Base-by-base conservation (phyloP, 108 stramenopile genomes). In the Pseudonitzschia pungens region DNA sequence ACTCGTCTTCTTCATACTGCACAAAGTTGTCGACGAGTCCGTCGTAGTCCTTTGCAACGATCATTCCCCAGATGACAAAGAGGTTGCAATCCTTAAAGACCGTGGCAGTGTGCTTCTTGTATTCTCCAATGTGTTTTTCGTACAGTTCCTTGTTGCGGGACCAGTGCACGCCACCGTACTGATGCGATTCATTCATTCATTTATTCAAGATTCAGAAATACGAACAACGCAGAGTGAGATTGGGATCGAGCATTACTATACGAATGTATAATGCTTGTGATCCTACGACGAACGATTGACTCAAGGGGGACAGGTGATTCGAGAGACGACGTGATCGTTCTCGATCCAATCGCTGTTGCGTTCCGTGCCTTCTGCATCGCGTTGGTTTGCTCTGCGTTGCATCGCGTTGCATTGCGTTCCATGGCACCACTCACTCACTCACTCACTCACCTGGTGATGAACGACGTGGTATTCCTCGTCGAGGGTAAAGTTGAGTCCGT, bases 391-490 rank as follows among this genome's bases (percentile, higher is more conserved):
- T 15, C 0, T 8, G 24, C 7, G 15, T 54, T 14, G 53, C 12
- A 53, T 24, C 53, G 24, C 15, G 15, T 4, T 14, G 24, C 6
- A 54, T 14, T 6, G 15, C 24, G 7, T 14, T 9, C 6, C 53
- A 21, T 0, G 24, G 22, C n/a, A 54, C 24, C 7, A 21, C 53
- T 7, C 27, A 59, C 15, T 59, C 22, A 1, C 0, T 22, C 21
- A 59, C 62, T n/a, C 12, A 72, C 71, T 21, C 62, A 54, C 53
- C 53, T 54, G 73, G 16, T 74, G 73, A 52, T 74, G 73, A 20
- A 74, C 73, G 66, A 74, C 73, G 44, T 74, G 73, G 24, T 67
- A 74, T 33, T 76, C 75, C 53, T 76, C 75, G 29, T 22, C 28
- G 26, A 76, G 22, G 18, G 42, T 41, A 24, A 70, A 70, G 29